These are phyloP conservation scores for Auriculariales sp. DNA, from an alignment of 768 basidiomycete genomes.

Conservation along the genomic window DNA sequence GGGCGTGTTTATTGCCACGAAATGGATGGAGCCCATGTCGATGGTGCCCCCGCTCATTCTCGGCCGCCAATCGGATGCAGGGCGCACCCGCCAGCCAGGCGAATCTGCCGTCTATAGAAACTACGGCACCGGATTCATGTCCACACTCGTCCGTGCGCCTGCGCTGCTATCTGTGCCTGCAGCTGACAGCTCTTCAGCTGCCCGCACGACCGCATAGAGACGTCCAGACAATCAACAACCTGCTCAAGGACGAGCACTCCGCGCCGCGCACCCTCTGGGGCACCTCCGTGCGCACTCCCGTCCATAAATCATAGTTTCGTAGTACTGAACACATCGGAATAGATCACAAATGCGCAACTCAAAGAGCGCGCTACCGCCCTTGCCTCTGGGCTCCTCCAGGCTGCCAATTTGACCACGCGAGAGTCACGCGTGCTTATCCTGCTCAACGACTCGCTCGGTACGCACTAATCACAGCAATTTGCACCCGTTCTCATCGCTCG, in stretches of 20 bases:
- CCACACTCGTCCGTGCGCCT: slow-evolving; percentile 46
- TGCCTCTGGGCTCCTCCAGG: slow-evolving; percentile 53
- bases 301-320: neutral
- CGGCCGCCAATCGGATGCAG: slow-evolving; percentile 82
- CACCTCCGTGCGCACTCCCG: slow-evolving; percentile 55
- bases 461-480: slow-evolving; percentile 8
- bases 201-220: slow-evolving; percentile 61
- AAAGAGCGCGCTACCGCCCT: slow-evolving; percentile 58
- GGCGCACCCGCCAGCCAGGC: slow-evolving; percentile 59
- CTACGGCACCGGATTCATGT: slow-evolving; percentile 71
- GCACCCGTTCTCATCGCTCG: slow-evolving; percentile 4
- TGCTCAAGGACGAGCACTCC: slow-evolving; percentile 52
- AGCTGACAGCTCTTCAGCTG: slow-evolving; percentile 33
- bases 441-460: slow-evolving; percentile 68
- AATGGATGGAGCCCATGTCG: slow-evolving; percentile 6
- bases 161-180: slow-evolving; percentile 2
- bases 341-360: slow-evolving; percentile 65
- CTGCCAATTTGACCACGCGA: slow-evolving; percentile 37
- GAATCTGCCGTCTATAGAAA: slow-evolving; percentile 86
- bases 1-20: slow-evolving; percentile 24
- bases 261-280: slow-evolving; percentile 65
- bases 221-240: slow-evolving; percentile 46
- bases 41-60: slow-evolving; percentile 90
- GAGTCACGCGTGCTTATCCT: slow-evolving; percentile 61
- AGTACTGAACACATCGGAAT: neutral